Evolutionary conservation across 2,329 filamentous ascomycete species (phyloP), one percentile per base, ranked within the genome.

Genomic region (Fusarium verticillioides): DNA sequence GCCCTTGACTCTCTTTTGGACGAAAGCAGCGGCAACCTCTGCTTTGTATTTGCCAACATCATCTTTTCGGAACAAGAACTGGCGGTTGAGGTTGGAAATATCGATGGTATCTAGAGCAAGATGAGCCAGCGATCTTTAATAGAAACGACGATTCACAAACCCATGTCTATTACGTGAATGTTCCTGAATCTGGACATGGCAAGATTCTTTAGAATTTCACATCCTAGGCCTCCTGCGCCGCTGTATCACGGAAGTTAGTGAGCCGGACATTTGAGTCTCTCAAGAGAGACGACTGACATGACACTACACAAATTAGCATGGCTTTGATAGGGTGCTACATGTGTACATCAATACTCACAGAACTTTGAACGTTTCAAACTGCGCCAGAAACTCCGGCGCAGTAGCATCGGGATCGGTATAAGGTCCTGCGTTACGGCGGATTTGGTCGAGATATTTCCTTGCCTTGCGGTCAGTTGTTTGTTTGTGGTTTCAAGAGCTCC

Each of bases 101-200:
- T 99, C 96, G 82, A 99, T 99, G 3, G 96, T 99, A 83, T 99
- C 95, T 94, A 75, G 49, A 47, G 49, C 4, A 30, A 57, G 43
- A 75, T 70, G 57, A 76, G 73, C 56, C 21, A 42, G 49, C 62
- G 30, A 43, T 60, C 37, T 23, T 32, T 30, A 19, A 42, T 34
- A 44, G 37, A 40, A 30, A 23, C 36, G 49, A 44, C 16, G 12
- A 28, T 37, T 21, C n/a, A 80, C 87, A 66, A 83, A 93, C 93
- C 94, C 96, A 99, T 99, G 84, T 99, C 96, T 78, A 99, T 98
- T 66, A 99, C 96, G 85, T 99, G 95, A 75, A 99, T 98, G 79
- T 97, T 91, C 82, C 93, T 97, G 86, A 99, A 99, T 34, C 95
- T 95, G 4, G 96, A 98, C 59, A 99, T 88, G 46, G 96, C 96